Evolutionary conservation across 257 asterid species (phyloP), one percentile per base, ranked within the genome.

Genomic region (Solanum microdontum): DNA sequence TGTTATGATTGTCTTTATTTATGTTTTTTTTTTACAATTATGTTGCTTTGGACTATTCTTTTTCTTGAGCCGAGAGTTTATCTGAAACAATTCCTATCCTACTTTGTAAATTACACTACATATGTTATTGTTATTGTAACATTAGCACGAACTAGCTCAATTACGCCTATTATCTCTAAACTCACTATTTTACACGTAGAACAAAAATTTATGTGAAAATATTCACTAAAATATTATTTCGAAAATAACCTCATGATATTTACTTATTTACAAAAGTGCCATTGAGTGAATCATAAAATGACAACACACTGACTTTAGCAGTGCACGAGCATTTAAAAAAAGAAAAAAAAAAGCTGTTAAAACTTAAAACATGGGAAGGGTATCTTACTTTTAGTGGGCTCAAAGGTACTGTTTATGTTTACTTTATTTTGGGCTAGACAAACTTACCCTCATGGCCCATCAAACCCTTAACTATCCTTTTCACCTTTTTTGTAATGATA

Each of bases 261-360:
- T 3, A 1, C 4, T 0, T 90, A 60, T 89, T 17, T 10, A 82
- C 92, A 62, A 30, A 43, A 70, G 6, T 90, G 88, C 93, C 92
- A 91, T 87, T 19, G 34, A 1, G 9, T 39, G 23, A 10, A 45
- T n/a, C 89, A 51, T 51, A 51, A 51, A 51, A 4, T 28, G 66
- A 82, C 86, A 85, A 69, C 76, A 32, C 77, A 79, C 66, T 40
- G 72, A 87, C 87, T 68, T 86, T 76, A 66, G 79, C 88, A 89
- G 91, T 84, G 82, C 82, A 87, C 89, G 87, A 66, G 88, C 84
- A 84, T 77, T 75, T 87, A 15, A 11, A 24, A 24, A 10, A 66
- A 11, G 5, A 83, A 24, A 5, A 24, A 66, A 72, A 83, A 37
- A 84, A 84, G 74, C 23, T 33, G 87, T 60, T 60, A 60, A 84